Evolutionary conservation across 768 basidiomycete species (phyloP).

Genomic region (Mycena indigotica): DNA sequence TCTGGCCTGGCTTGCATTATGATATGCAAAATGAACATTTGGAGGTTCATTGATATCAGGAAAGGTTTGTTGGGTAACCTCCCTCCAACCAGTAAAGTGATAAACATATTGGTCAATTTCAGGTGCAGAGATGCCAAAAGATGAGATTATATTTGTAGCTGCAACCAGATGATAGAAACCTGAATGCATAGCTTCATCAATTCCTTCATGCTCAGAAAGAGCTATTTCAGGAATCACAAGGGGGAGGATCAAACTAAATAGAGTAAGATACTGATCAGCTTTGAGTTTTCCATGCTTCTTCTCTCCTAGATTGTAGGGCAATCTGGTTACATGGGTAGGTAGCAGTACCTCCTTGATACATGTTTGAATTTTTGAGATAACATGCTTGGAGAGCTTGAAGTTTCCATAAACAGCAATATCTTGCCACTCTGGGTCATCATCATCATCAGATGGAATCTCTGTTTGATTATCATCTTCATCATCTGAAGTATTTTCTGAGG

Average conservation of each 20-base stretch:
- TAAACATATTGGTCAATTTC: slow-evolving; percentile 9
- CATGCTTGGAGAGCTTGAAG: neutral
- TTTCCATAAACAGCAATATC: neutral
- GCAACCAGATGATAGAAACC: slow-evolving; percentile 16
- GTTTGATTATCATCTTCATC: too few species aligned
- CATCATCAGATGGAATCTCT: too few species aligned
- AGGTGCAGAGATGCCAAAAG: slow-evolving; percentile 14
- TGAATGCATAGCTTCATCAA: neutral
- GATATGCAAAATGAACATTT: slow-evolving; percentile 21
- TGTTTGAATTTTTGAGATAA: neutral
- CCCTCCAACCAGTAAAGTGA: slow-evolving; percentile 8
- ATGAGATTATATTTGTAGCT: slow-evolving; percentile 15
- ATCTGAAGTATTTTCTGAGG: too few species aligned
- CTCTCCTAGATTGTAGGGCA: slow-evolving; percentile 26
- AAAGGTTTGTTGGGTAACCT: neutral
- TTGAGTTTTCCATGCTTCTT: slow-evolving; percentile 26
- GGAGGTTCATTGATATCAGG: slow-evolving; percentile 1
- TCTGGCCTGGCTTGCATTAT: slow-evolving; percentile 1
- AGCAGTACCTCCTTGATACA: slow-evolving; percentile 13
- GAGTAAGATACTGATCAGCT: slow-evolving; percentile 19
- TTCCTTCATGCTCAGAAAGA: neutral
- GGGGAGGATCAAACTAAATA: slow-evolving; percentile 21
- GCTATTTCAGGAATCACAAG: slow-evolving; percentile 18
- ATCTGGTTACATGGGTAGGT: slow-evolving; percentile 18
- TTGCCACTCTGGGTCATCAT: neutral